Base-by-base conservation (phyloP, 2,329 filamentous ascomycete genomes). In the Colletotrichum sp. region DNA sequence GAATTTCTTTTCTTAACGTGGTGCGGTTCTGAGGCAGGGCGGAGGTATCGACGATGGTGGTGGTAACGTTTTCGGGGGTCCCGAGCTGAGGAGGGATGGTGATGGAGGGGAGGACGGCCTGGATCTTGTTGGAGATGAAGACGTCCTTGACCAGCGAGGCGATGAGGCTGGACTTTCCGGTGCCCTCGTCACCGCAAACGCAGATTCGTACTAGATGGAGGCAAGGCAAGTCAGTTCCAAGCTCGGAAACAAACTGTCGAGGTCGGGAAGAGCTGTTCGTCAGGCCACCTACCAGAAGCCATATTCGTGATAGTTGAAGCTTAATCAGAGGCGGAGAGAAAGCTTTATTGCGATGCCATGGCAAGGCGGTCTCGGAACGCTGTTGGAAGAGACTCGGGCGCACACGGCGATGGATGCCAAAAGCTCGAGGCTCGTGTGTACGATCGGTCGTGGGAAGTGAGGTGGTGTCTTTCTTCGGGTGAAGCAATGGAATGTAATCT, bases 21-120 rank as follows among this genome's bases (percentile, higher is more conserved):
- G 94, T 95, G 79, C 97, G 93, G 83, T 99, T 96, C 84, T 98
- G 96, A 1, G 97, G 97, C 12, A 98, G 91, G 48, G 97, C 96
- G 39, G 96, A 98, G 36, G 97, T 99, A 85, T 99, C 97, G 87
- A 99, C 95, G 80, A 99, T 96, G 79, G 95, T 98, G 15, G 97
- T 99, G 65, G 96, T 98, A 83, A 98, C 95, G 89, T 98, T 98
- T 81, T 98, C 96, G 64, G 96, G 96, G 8, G 96, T 98, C 75
- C 95, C 96, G 79, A 98, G 94, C 80, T 93, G 96, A 27, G 96
- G 96, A 55, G 96, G 96, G 48, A 99, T 96, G 30, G 96, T 98
- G 79, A 99, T 97, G 83, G 96, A 95, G 27, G 97, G 97, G 12
- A 99, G 93, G 76, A 98, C 94, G 16, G 96, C 91, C 84, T 98